Conservation (phyloP, 306 rosid species). For the Corylus heterophylla region DNA sequence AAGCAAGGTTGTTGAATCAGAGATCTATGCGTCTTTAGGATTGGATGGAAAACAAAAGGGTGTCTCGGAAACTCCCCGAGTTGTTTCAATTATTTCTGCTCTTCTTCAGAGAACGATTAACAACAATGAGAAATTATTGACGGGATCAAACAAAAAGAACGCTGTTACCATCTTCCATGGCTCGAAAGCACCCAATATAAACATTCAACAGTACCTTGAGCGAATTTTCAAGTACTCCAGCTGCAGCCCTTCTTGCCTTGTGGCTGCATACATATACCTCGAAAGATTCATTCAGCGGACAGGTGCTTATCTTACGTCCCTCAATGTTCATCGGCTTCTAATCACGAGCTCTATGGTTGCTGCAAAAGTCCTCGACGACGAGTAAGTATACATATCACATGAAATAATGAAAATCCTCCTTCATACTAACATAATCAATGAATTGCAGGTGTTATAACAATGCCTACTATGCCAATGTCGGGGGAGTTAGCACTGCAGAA, state of each 20-base stretch:
- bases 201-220: constrained; percentile 48
- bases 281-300: constrained; percentile 46
- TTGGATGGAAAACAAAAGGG: constrained; percentile 18
- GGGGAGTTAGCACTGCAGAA: constrained; percentile 66
- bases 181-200: constrained; percentile 48
- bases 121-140: constrained; percentile 44
- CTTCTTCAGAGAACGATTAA: constrained; percentile 44
- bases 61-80: constrained; percentile 29
- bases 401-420: neutral
- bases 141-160: constrained; percentile 29
- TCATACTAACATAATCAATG: neutral
- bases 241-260: constrained; percentile 64
- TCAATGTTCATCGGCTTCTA: constrained; percentile 62
- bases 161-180: constrained; percentile 55
- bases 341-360: constrained; percentile 63
- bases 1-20: constrained; percentile 15
- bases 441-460: constrained; percentile 51
- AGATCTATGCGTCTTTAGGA: constrained; percentile 32
- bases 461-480: constrained; percentile 58
- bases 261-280: constrained; percentile 64
- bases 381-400: constrained; percentile 27
- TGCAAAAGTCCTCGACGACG: constrained; percentile 54
- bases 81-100: constrained; percentile 33
- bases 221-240: constrained; percentile 55
- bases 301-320: constrained; percentile 51